A percentile compares a stretch with the other conserved stretches of the same genome.
These are phyloP conservation scores for Aspergillus puulaauensis DNA, from an alignment of 2,329 filamentous ascomycete genomes.

Conservation along the genomic window DNA sequence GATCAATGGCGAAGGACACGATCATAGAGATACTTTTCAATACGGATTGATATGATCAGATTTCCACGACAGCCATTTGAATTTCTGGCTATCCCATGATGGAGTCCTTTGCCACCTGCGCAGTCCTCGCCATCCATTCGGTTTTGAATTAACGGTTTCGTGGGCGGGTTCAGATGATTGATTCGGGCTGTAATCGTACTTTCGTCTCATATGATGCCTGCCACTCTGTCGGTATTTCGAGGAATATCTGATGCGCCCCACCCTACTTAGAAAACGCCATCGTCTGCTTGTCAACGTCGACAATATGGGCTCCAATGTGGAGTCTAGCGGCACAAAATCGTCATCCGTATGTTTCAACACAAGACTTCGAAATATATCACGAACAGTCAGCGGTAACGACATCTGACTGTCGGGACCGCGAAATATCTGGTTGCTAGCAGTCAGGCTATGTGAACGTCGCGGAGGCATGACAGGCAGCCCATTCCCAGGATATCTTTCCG, in stretches of 20 bases:
- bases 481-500: constrained; percentile 22
- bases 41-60: not conserved
- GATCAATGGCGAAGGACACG: not conserved
- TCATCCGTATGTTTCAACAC: constrained; percentile 10
- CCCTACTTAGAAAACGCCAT: constrained; percentile 8
- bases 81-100: constrained; percentile 3
- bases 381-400: constrained; percentile 18
- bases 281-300: constrained; percentile 13
- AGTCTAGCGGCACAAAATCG: constrained; percentile 23
- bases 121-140: not conserved
- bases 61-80: constrained; percentile 1
- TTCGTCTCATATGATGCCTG: constrained; percentile 1
- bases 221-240: constrained; percentile 13
- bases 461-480: constrained; percentile 28
- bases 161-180: not conserved
- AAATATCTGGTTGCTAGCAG: constrained; percentile 24
- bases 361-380: constrained; percentile 17
- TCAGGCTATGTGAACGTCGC: constrained; percentile 25
- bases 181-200: not conserved
- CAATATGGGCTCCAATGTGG: constrained; percentile 20
- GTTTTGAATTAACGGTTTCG: not conserved
- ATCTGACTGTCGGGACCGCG: constrained; percentile 9
- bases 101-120: not conserved
- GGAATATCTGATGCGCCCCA: constrained; percentile 9
- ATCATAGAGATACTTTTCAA: not conserved